phyloP scores from a whole-genome alignment of 139 green algal genomes.

The Chlamydomonas sp. region DNA sequence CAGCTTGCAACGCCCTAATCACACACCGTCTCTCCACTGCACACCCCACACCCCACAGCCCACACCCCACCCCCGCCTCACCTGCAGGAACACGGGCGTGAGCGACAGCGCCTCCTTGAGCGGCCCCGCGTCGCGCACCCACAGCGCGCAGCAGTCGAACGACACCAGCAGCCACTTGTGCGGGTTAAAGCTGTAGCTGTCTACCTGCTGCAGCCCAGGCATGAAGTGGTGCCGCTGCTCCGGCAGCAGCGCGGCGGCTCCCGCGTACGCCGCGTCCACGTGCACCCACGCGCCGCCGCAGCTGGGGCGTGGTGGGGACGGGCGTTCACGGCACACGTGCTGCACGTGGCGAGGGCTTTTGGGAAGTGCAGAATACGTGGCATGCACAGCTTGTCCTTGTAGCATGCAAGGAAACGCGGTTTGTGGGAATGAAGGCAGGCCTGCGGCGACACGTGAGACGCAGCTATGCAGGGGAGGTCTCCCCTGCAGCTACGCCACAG shows the following conservation, averaged over 20 bases:
- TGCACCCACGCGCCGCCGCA: constrained; percentile 74
- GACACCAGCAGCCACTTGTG: constrained; percentile 89
- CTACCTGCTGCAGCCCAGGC: constrained; percentile 23
- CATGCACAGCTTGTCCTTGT: too few species aligned
- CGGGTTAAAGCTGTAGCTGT: constrained; percentile 80
- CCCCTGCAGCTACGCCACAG: neutral
- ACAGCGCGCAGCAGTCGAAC: constrained; percentile 88
- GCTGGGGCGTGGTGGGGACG: neutral
- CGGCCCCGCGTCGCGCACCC: constrained; percentile 63
- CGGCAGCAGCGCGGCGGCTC: constrained; percentile 66
- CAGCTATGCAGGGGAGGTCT: too few species aligned
- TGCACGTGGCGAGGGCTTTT: too few species aligned
- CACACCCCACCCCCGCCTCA: neutral
- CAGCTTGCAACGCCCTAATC: neutral
- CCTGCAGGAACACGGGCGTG: constrained; percentile 74
- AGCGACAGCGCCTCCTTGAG: constrained; percentile 78
- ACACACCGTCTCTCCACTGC: neutral
- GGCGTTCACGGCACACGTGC: too few species aligned
- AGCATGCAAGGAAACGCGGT: too few species aligned
- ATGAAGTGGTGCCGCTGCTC: constrained; percentile 71
- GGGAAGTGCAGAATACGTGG: too few species aligned
- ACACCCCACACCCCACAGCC: neutral
- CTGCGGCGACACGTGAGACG: too few species aligned
- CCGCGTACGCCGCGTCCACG: constrained; percentile 89
- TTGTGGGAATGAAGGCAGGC: too few species aligned